Evolutionary conservation across 75 land plant genomes (phyloP), one percentile per base, ranked within the genome.

Genomic region (Selaginella moellendorffii): DNA sequence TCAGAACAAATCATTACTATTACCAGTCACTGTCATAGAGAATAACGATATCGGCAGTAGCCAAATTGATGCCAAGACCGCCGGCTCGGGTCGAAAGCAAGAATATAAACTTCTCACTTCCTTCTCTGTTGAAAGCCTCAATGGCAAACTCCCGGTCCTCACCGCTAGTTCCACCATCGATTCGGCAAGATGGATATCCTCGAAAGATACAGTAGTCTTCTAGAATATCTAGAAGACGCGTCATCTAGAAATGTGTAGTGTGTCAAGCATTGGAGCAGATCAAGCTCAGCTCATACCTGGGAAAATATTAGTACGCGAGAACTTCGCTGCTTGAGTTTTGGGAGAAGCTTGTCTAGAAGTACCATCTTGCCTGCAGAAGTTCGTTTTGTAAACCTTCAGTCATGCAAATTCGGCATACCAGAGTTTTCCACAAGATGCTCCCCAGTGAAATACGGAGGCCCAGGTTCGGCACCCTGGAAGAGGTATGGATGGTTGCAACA

Each of bases 1-100:
- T 56, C 2, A 56, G 21, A 56, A 56, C 59, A 10, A 46, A 10
- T 18, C 18, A 18, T 18, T 10, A 46, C n/a, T n/a, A n/a, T 5
- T 56, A 56, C 59, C 59, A 56, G n/a, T 56, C 59, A 56, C 59
- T 56, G 59, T 56, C 59, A 21, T 56, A 56, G 19, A 56, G 59
- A 21, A 56, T 56, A 56, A 56, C 59, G 21, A 56, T 24, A 21
- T 56, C 59, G 5, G 59, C 59, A 25, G 59, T 56, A 8, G 59
- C 59, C 8, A 56, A 21, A 19, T 56, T 56, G 2, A 56, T 56
- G n/a, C 59, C 59, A 8, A 56, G 24, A 21, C 59, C 59, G 9
- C 59, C 59, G n/a, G 59, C 59, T 21, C 59, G 59, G 5, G 59
- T 56, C n/a, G 59, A 56, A 25, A 56, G 59, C 19, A 56, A 25